A percentile compares a stretch with the other conserved stretches of the same genome.
Conservation (phyloP, 1,139 yeast genomes). For the Candida tetrigidarum region DNA sequence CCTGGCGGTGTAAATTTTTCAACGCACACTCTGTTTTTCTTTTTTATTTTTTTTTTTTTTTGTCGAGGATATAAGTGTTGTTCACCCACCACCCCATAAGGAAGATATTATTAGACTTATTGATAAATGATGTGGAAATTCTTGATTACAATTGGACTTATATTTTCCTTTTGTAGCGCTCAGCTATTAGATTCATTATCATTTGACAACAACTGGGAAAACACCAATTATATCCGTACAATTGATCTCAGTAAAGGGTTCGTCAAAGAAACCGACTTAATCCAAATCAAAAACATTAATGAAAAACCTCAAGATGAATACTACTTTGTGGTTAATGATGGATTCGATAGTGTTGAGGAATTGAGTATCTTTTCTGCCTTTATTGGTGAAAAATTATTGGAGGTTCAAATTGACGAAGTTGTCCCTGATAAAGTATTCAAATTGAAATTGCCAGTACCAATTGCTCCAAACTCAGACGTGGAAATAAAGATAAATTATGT, state of each 20-base stretch:
- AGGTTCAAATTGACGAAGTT: constrained; percentile 34
- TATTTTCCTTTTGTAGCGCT: constrained; percentile 12
- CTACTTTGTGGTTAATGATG: constrained; percentile 55
- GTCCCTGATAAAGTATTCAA: constrained; percentile 39
- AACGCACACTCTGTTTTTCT: constrained; percentile 1
- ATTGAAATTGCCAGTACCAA: constrained; percentile 62
- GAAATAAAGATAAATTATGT: constrained; percentile 59
- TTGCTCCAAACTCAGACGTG: constrained; percentile 63
- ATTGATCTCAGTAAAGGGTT: constrained; percentile 73
- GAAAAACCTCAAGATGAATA: constrained; percentile 58
- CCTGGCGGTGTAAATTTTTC: constrained; percentile 4
- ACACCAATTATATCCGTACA: constrained; percentile 46
- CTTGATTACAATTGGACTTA: constrained; percentile 11
- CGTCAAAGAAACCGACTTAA: constrained; percentile 60
- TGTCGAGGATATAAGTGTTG: too few relatives aligned
- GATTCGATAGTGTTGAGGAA: constrained; percentile 42
- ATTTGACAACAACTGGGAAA: constrained; percentile 42
- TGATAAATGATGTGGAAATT: constrained; percentile 14
- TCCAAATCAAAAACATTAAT: constrained; percentile 65
- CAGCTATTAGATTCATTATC: constrained; percentile 13
- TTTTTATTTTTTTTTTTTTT: too few relatives aligned
- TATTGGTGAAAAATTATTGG: constrained; percentile 27
- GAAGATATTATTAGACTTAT: too few relatives aligned
- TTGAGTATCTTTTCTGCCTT: constrained; percentile 51
- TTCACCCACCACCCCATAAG: too few relatives aligned